phyloP scores from a whole-genome alignment of 768 basidiomycete species.

The Lentinula aciculospora region DNA sequence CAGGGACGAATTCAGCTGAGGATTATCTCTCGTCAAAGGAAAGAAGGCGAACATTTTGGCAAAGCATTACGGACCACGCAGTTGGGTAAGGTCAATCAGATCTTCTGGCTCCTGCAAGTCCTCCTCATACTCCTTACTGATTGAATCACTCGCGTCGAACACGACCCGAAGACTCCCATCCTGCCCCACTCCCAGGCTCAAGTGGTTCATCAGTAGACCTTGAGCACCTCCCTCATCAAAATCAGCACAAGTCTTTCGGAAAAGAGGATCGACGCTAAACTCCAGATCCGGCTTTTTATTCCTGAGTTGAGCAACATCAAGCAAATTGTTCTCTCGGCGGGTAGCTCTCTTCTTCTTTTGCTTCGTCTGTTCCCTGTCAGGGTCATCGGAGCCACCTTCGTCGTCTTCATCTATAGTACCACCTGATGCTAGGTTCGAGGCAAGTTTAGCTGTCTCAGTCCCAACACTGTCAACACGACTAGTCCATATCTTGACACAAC shows the following conservation, averaged over 20 bases:
- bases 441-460: constrained; percentile 91
- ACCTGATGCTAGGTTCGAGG: constrained; percentile 76
- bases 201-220: constrained; percentile 95
- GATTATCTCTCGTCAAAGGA: not conserved
- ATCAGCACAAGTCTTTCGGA: constrained; percentile 96
- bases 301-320: constrained; percentile 69
- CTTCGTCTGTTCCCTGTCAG: constrained; percentile 59
- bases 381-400: constrained; percentile 60
- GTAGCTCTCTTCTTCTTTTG: constrained; percentile 60
- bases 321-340: constrained; percentile 80
- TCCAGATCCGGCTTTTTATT: constrained; percentile 95
- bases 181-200: constrained; percentile 68
- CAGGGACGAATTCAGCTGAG: constrained; percentile 68
- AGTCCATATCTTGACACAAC: constrained; percentile 99
- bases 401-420: constrained; percentile 51
- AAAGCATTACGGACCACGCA: constrained; percentile 44
- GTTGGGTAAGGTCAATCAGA: constrained; percentile 55
- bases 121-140: constrained; percentile 67
- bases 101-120: constrained; percentile 68
- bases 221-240: constrained; percentile 98
- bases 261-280: constrained; percentile 93
- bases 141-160: constrained; percentile 93
- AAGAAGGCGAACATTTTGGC: not conserved
- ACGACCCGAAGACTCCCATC: constrained; percentile 86
- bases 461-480: constrained; percentile 95